Evolutionary conservation across 257 asterid species (phyloP), one percentile per base, ranked within the genome.

Genomic region (Orobanche coerulescens): DNA sequence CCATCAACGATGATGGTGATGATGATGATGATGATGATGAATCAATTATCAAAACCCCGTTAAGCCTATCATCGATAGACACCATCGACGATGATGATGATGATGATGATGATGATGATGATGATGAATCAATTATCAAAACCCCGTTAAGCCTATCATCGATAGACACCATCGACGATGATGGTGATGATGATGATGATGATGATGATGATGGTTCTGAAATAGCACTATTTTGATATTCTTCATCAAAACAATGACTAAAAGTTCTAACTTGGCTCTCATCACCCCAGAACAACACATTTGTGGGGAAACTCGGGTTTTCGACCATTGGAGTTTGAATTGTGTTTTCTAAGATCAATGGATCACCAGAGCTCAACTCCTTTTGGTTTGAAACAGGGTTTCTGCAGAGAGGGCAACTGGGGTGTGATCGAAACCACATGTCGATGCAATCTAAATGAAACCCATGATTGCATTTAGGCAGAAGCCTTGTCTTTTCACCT

Each of bases 351-450:
- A 71, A 2, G 5, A 68, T 22, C 3, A 81, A 34, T 33, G 73
- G 79, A 51, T 66, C 5, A 31, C 18, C 18, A 4, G 72, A 33
- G 37, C 52, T 36, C 8, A 65, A 23, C 12, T 43, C 71, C 18
- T 37, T 62, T 49, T 25, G 58, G 46, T 62, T 70, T 0, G 64
- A 11, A 11, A 73, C 62, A 12, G 64, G 53, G 39, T 74, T 81
- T 50, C 97, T 61, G n/a, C 95, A 89, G 4, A 89, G 77, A 51
- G 97, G 97, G 48, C 97, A 86, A 25, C 94, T 86, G 30, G 90
- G 78, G 64, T 89, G 95, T 36, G 90, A 82, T 1, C 76, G 83
- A 24, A 89, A 82, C 97, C 97, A 89, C 95, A 82, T 81, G 30
- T 89, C 95, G 23, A 89, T 89, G 76, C 97, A 89, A 2, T 81